Evolutionary conservation across 2,329 filamentous ascomycete species (phyloP), one percentile per base, ranked within the genome.

Genomic region (Stenocarpella maydis): DNA sequence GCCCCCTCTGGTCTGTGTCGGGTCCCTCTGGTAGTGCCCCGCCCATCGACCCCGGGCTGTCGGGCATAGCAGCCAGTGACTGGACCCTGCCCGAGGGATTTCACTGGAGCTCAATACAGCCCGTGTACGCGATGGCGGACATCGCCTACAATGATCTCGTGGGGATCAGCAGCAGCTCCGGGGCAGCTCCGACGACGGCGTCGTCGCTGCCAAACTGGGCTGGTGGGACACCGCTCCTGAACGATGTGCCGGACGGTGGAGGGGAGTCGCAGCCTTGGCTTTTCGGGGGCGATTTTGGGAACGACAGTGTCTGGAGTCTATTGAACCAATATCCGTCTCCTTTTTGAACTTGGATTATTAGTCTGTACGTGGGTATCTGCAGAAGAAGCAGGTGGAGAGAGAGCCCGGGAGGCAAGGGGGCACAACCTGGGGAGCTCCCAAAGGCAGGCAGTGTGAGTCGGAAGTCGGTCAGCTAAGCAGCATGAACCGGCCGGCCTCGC

Each of bases 71-170:
- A 24, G n/a, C 64, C 7, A 52, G 41, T 45, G 79, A 82, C 58
- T 85, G 82, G 81, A 76, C 77, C 19, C 73, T 83, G 50, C 83
- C 84, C 2, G 78, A 79, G 8, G 77, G 80, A 67, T 85, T 87
- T 70, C 83, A 85, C 73, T 84, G 88, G 73, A 78, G 83, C 26
- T 78, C 80, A 14, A 82, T 90, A 69, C 82, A 85, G 72, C 86
- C 87, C 19, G 82, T 89, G 69, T 88, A 87, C 67, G 85, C 87
- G 0, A 87, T 85, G 69, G 83, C 84, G 24, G 87, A 90, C 72
- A 78, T 90, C 6, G 78, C 87, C 0, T 89, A 85, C 74, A 87
- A 89, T 72, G 84, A 89, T 41, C 78, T 89, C 4, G 82, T 80
- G 15, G 84, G 81, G n/a, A 78, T 82, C 14, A 76, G 77, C 3